Evolutionary conservation across 140 eudicot genomes (phyloP).

Genomic region (Ambrosia hybrid): DNA sequence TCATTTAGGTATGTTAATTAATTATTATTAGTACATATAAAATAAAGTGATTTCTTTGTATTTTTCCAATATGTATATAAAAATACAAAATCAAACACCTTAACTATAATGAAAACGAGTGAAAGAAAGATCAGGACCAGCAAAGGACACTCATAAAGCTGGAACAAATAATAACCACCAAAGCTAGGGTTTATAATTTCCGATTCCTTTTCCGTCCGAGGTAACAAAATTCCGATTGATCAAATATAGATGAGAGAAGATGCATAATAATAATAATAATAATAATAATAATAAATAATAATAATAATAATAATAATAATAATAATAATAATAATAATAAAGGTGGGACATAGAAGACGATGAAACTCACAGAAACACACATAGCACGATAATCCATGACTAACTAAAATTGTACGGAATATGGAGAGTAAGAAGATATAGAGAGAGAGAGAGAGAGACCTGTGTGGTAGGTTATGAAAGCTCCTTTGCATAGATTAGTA

Average conservation of each 20-base stretch:
- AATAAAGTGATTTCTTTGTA: too few relatives aligned
- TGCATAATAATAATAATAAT: neutral
- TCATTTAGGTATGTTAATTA: too few relatives aligned
- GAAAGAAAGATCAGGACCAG: constrained; percentile 7
- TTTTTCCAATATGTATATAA: too few relatives aligned
- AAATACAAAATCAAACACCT: neutral
- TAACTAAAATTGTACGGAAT: constrained; percentile 1
- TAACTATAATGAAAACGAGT: constrained; percentile 10
- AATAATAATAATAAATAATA: too few relatives aligned
- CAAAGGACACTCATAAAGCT: neutral
- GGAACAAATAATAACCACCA: neutral
- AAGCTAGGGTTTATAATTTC: constrained; percentile 20
- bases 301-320: too few relatives aligned
- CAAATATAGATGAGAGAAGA: neutral
- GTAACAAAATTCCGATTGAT: too few relatives aligned
- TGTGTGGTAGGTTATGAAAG: constrained; percentile 36
- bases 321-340: neutral
- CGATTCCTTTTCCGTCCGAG: neutral
- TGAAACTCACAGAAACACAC: constrained; percentile 15
- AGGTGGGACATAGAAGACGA: constrained; percentile 28
- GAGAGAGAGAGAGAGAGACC: constrained; percentile 35
- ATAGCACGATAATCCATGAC: constrained; percentile 26
- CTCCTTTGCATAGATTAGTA: constrained; percentile 52
- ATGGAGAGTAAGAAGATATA: neutral
- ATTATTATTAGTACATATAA: too few relatives aligned